These are phyloP conservation scores for Phytophthora uliginosa DNA, from an alignment of 352 stramenopile species.

Conservation along the genomic window DNA sequence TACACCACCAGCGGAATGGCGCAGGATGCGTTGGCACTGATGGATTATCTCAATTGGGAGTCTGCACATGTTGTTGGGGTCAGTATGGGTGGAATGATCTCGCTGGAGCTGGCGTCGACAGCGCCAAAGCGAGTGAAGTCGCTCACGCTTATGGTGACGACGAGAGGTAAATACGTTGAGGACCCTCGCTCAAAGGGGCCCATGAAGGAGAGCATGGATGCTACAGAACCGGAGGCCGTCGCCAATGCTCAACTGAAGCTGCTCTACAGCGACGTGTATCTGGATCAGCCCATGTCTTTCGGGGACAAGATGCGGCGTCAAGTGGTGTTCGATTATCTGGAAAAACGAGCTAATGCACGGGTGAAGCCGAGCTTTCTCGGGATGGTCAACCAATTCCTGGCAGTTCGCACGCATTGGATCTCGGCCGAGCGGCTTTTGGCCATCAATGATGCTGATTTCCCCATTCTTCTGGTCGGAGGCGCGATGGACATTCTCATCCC, in stretches of 20 bases:
- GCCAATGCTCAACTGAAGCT: slow-evolving; percentile 38
- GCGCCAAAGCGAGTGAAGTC: slow-evolving; percentile 53
- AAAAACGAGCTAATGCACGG: slow-evolving; percentile 19
- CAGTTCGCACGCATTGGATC: slow-evolving; percentile 48
- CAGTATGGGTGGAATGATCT: slow-evolving; percentile 71
- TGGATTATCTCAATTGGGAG: slow-evolving; percentile 60
- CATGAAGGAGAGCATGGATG: slow-evolving; percentile 40
- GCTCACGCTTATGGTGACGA: slow-evolving; percentile 60
- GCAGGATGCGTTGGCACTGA: slow-evolving; percentile 52
- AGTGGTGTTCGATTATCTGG: slow-evolving; percentile 30
- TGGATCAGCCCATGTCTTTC: slow-evolving; percentile 44
- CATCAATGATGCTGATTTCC: slow-evolving; percentile 49
- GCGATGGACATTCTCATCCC: slow-evolving; percentile 54
- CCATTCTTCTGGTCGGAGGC: slow-evolving; percentile 51
- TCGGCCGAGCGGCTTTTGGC: slow-evolving; percentile 48
- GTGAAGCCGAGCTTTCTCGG: slow-evolving; percentile 22
- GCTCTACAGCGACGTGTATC: slow-evolving; percentile 44
- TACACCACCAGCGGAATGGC: slow-evolving; percentile 68
- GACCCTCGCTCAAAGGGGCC: slow-evolving; percentile 41
- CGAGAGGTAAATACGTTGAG: slow-evolving; percentile 45
- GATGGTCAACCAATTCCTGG: slow-evolving; percentile 38
- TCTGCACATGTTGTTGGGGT: slow-evolving; percentile 49
- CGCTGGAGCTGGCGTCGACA: slow-evolving; percentile 50
- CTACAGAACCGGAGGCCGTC: slow-evolving; percentile 40
- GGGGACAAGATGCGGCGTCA: slow-evolving; percentile 31